Base-by-base conservation (phyloP, 1,139 yeast species). In the Geotrichum candidum region DNA sequence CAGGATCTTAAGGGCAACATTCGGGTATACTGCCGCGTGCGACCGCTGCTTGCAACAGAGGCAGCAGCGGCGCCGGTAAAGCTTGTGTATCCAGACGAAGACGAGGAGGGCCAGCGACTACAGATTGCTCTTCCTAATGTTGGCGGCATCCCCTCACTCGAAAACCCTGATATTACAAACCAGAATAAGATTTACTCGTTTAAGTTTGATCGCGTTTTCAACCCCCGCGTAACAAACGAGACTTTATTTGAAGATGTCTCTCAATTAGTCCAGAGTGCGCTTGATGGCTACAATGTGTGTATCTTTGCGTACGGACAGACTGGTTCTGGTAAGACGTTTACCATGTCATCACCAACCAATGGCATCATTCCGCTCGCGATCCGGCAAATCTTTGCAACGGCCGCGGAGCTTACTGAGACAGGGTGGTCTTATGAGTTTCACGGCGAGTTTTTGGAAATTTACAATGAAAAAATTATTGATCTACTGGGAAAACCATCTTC, bases 261-360 rank as follows among this genome's bases (percentile, higher is more conserved):
- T 0, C 96, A 92, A 72, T 75, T 92, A 38, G 87, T 94, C 1
- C 97, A 91, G 73, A 88, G 96, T 61, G 88, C 96, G 0, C 74
- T 94, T 45, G 96, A 94, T 76, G 99, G 99, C 0, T 86, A 80
- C 70, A 91, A 91, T 69, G 96, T 90, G 3, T 91, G 97, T 73
- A 91, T 94, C 1, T 91, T 94, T 77, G 97, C 99, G 0, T 94
- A 94, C 74, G 99, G 99, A 0, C 99, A 94, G 75, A 94, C 99
- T 0, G 98, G 99, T 0, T 91, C 97, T 0, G 99, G 99, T 3
- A 94, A 94, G 72, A 92, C 98, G 0, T 87, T 77, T 72, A 94
- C 99, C 0, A 94, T 94, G 99, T 67, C 70, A 45, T 83, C 95
- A 55, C 77, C 83, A 0, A 22, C 59, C 7, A 86, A 85, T 70